Evolutionary conservation across 345 rosid genomes (phyloP).

Genomic region (Draba incana): DNA sequence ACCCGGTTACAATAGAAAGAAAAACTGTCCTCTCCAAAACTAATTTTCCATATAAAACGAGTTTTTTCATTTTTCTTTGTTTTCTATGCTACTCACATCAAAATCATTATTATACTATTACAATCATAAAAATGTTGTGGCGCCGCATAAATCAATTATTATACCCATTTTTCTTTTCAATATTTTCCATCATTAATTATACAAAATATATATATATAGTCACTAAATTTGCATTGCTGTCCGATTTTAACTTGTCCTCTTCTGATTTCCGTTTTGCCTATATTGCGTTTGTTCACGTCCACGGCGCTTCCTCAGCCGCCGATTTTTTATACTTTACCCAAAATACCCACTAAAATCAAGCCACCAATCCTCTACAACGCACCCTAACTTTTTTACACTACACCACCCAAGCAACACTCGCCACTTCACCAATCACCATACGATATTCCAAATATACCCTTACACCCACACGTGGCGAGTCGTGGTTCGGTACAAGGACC

Average conservation of each 20-base stretch:
- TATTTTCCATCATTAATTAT: too few relatives aligned
- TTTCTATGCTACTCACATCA: too few relatives aligned
- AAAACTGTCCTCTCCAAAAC: too few relatives aligned
- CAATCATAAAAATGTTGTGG: slow-evolving; percentile 22
- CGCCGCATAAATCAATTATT: slow-evolving; percentile 36
- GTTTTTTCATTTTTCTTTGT: too few relatives aligned
- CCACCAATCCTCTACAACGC: not conserved
- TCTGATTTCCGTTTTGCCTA: slow-evolving; percentile 26
- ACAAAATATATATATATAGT: not conserved
- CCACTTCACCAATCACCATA: not conserved
- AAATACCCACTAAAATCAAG: slow-evolving; percentile 23
- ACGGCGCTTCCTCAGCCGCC: slow-evolving; percentile 43
- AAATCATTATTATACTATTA: too few relatives aligned
- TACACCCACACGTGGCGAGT: slow-evolving; percentile 27
- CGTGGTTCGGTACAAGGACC: slow-evolving; percentile 26
- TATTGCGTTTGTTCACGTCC: slow-evolving; percentile 17
- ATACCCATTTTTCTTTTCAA: too few relatives aligned
- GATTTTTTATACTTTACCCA: slow-evolving; percentile 35
- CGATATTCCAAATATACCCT: slow-evolving; percentile 24
- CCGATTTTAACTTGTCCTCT: slow-evolving; percentile 26
- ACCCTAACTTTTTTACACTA: not conserved
- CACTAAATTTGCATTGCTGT: slow-evolving; percentile 29
- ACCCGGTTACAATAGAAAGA: too few relatives aligned
- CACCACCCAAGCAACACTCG: not conserved
- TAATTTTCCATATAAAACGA: too few relatives aligned